Percentiles rank a stretch among this genome's conserved stretches.
These are phyloP conservation scores for Trichosporon faecale DNA, from an alignment of 1,284 basidiomycete genomes.

Conservation along the genomic window DNA sequence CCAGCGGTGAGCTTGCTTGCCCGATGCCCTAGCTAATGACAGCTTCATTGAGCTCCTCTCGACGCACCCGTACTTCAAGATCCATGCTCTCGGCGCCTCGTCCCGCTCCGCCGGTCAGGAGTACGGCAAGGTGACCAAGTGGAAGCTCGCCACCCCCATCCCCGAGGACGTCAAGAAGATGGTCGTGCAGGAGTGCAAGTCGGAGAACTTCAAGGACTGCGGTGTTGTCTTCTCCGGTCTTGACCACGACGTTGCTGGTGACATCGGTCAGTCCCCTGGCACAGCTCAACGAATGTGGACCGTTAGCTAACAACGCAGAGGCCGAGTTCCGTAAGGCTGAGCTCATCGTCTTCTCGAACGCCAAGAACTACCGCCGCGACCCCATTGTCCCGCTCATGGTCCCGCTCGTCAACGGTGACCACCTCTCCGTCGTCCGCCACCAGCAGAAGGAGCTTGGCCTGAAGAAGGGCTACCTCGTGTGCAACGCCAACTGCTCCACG, in stretches of 20 bases:
- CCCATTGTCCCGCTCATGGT: conserved; percentile 95
- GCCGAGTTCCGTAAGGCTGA: conserved; percentile 80
- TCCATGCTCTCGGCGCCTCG: conserved; percentile 87
- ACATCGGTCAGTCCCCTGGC: conserved; percentile 73
- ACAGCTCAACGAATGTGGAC: too few relatives aligned
- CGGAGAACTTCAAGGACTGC: conserved; percentile 76
- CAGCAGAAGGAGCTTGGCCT: conserved; percentile 73
- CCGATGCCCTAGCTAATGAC: conserved; percentile 9
- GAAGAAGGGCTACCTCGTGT: conserved; percentile 89
- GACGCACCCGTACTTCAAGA: conserved; percentile 83
- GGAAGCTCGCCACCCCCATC: conserved; percentile 85
- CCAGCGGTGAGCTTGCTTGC: conserved; percentile 58
- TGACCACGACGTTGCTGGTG: conserved; percentile 89
- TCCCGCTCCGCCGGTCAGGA: conserved; percentile 80
- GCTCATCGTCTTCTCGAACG: conserved; percentile 92
- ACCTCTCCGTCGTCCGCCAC: conserved; percentile 79
- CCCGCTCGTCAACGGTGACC: conserved; percentile 88
- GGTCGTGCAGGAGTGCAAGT: conserved; percentile 73
- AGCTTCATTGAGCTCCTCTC: conserved; percentile 84
- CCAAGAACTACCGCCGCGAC: conserved; percentile 94
- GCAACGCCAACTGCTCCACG: conserved; percentile 98
- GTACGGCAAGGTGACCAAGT: conserved; percentile 74
- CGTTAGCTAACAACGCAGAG: conserved; percentile 58
- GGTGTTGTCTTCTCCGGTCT: conserved; percentile 90
- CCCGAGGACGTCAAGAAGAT: conserved; percentile 67